Evolutionary conservation across 768 basidiomycete species (phyloP).

Genomic region (Mycena alexandri): DNA sequence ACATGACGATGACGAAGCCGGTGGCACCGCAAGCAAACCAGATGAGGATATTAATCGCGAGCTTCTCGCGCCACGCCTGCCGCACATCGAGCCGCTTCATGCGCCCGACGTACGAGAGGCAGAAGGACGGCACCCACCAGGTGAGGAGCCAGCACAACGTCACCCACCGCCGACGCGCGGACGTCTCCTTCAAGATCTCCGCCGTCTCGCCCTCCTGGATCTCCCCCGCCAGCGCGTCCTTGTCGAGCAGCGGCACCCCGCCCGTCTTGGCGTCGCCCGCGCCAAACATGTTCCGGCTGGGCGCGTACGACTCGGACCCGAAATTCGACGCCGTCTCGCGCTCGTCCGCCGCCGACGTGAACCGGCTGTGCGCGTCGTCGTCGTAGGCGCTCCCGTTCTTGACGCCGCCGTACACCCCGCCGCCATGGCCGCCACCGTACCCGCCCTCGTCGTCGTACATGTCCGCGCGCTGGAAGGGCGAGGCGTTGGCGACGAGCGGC

Average conservation of each 20-base stretch:
- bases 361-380: slow-evolving; percentile 82
- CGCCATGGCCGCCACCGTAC: slow-evolving; percentile 54
- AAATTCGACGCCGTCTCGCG: slow-evolving; percentile 83
- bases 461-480: slow-evolving; percentile 84
- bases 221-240: slow-evolving; percentile 88
- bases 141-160: slow-evolving; percentile 89
- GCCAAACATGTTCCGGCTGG: slow-evolving; percentile 96
- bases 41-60: slow-evolving; percentile 94
- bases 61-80: slow-evolving; percentile 98
- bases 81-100: slow-evolving; percentile 88
- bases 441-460: slow-evolving; percentile 80
- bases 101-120: slow-evolving; percentile 79
- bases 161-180: slow-evolving; percentile 89
- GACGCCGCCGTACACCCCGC: slow-evolving; percentile 78
- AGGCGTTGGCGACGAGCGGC: slow-evolving; percentile 87
- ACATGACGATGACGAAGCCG: slow-evolving; percentile 91
- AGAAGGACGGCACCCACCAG: slow-evolving; percentile 87
- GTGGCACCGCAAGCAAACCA: slow-evolving; percentile 94
- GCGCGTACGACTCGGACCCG: slow-evolving; percentile 94
- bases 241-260: slow-evolving; percentile 63
- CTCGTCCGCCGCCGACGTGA: slow-evolving; percentile 70
- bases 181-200: slow-evolving; percentile 87
- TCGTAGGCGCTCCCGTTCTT: slow-evolving; percentile 65
- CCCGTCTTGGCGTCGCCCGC: slow-evolving; percentile 78
- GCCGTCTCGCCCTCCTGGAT: slow-evolving; percentile 89